Percentiles rank a stretch among this genome's conserved stretches.
Evolutionary conservation across 2,329 filamentous ascomycete genomes (phyloP).

Genomic region (Aspergillus piperis): DNA sequence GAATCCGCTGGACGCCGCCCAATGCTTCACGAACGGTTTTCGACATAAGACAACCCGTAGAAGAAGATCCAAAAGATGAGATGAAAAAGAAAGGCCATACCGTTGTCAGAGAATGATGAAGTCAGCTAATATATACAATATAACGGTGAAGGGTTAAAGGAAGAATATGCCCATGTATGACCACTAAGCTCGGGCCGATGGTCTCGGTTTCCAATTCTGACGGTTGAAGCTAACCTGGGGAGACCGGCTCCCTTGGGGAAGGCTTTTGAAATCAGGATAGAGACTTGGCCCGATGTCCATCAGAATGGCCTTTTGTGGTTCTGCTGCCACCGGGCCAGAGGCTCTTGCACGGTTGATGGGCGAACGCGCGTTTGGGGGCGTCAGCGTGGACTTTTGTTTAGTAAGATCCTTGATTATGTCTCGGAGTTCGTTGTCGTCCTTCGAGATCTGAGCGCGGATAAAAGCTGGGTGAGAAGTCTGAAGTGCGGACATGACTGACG

Average conservation of each 20-base stretch:
- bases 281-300: constrained; percentile 46
- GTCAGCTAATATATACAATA: constrained; percentile 18
- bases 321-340: constrained; percentile 32
- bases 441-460: constrained; percentile 81
- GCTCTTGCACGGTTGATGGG: constrained; percentile 33
- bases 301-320: constrained; percentile 47
- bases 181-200: constrained; percentile 32
- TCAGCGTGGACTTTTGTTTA: constrained; percentile 36
- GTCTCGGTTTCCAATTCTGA: constrained; percentile 36
- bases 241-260: constrained; percentile 33
- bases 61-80: constrained; percentile 7
- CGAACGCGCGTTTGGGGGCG: constrained; percentile 20
- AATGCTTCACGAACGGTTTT: constrained; percentile 31
- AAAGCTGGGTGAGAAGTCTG: constrained; percentile 62
- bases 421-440: constrained; percentile 70
- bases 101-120: constrained; percentile 15
- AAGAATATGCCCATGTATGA: not conserved
- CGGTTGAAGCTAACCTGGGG: constrained; percentile 35
- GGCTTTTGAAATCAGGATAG: constrained; percentile 33
- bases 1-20: constrained; percentile 29
- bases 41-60: constrained; percentile 27
- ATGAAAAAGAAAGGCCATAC: constrained; percentile 18
- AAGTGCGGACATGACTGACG: constrained; percentile 77
- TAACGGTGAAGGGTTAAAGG: constrained; percentile 11
- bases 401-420: constrained; percentile 67